Base-by-base conservation (phyloP, 805 yeast genomes). In the Citeromyces nyonsensis region DNA sequence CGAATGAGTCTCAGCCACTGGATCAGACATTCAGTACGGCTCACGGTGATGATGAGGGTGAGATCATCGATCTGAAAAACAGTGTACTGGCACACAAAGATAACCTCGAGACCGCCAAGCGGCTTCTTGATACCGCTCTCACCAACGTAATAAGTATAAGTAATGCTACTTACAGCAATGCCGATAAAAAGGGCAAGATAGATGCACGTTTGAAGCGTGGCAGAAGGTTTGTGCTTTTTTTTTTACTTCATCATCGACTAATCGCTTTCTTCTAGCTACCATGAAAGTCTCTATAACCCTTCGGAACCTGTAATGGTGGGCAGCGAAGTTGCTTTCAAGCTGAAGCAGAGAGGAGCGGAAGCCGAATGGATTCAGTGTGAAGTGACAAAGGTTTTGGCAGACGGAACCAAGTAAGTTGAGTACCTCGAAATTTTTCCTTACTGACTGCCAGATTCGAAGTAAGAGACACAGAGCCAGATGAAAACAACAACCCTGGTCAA, bases 391-490 rank as follows among this genome's bases (percentile, higher is more conserved):
- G 73, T 88, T 3, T 54, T 73, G n/a, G 70, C 71, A 1, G 94
- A 83, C 41, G 88, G 91, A 1, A 57, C 61, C 2, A 56, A 48
- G 46, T 44, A 38, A 13, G 37, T 44, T 38, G 45, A 33, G 6
- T 12, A 6, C 5, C 9, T 7, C 9, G 14, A 9, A 6, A 22
- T 15, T 10, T 10, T 6, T 25, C 26, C 25, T 33, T 36, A 31
- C 39, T 47, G 10, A 43, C 37, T 24, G 49, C 41, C 5, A 64
- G 70, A 36, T 85, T 77, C 49, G 97, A 91, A 53, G 86, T 91
- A n/a, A 72, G 83, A 43, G 98, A 91, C 51, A 95, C 97, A 0
- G 98, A 91, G 46, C 97, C 98, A 0, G 98, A 91, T 47, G 97
- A 88, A 45, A 68, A 74, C 42, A 82, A 80, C 39, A 83, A 86